Percentiles rank a stretch among this genome's conserved stretches.
These are phyloP conservation scores for Cryptococcus sp. DNA, from an alignment of 1,284 basidiomycete genomes.

Conservation along the genomic window DNA sequence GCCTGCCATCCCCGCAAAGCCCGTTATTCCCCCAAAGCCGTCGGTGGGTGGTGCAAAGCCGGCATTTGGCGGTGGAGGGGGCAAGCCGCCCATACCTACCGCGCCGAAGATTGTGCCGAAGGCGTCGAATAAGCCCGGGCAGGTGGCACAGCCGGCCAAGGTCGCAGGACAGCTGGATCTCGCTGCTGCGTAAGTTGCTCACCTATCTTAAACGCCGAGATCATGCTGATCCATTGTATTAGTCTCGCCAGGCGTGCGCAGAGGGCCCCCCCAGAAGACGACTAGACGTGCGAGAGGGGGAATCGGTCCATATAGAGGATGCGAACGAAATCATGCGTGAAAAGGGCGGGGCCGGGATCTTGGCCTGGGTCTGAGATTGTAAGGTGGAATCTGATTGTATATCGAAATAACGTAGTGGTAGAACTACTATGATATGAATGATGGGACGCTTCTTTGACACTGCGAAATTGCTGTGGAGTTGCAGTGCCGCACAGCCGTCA, in stretches of 20 bases:
- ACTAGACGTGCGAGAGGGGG: conserved; percentile 1
- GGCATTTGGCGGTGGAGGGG: conserved; percentile 11
- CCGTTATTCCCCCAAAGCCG: conserved; percentile 36
- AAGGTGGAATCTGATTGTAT: too few species aligned
- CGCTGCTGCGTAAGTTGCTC: conserved; percentile 57
- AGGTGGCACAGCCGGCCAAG: conserved; percentile 50
- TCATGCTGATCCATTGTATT: background rate
- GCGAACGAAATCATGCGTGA: too few species aligned
- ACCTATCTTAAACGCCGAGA: background rate
- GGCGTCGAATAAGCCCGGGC: conserved; percentile 30
- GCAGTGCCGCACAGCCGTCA: too few species aligned
- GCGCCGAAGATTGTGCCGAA: conserved; percentile 33
- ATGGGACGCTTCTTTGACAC: too few species aligned
- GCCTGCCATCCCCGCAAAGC: conserved; percentile 52
- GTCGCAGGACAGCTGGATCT: conserved; percentile 70
- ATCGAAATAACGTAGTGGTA: too few species aligned
- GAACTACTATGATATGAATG: too few species aligned
- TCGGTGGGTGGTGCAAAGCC: conserved; percentile 10
- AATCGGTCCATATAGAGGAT: too few species aligned
- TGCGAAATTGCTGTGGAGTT: too few species aligned
- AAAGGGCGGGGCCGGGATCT: too few species aligned
- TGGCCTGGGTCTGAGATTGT: too few species aligned
- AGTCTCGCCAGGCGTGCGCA: conserved; percentile 29
- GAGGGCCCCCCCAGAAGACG: conserved; percentile 15
- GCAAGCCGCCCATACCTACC: conserved; percentile 40